Evolutionary conservation across 1,139 yeast genomes (phyloP).

Genomic region (Debaryomyces udenii): DNA sequence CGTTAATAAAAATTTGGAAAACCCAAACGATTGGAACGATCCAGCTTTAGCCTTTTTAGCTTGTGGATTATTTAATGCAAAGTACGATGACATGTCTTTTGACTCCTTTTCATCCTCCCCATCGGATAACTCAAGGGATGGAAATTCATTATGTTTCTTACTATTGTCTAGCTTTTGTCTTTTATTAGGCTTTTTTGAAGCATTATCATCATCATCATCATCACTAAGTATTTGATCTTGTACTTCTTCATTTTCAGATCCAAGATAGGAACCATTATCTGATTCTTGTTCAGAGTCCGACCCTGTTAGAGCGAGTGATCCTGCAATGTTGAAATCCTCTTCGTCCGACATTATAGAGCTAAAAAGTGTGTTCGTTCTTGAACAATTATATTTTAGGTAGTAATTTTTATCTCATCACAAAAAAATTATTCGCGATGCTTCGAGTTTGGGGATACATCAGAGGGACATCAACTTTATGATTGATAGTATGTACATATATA

Average conservation of each 20-base stretch:
- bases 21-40: slow-evolving; percentile 87
- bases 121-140: slow-evolving; percentile 69
- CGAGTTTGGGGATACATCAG: too few species aligned
- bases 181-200: slow-evolving; percentile 25
- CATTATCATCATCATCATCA: slow-evolving; percentile 43
- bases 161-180: slow-evolving; percentile 21
- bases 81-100: slow-evolving; percentile 46
- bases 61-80: slow-evolving; percentile 43
- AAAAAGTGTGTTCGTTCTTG: background rate
- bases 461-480: too few species aligned
- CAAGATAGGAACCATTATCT: slow-evolving; percentile 23
- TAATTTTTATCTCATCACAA: slow-evolving; percentile 14
- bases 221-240: slow-evolving; percentile 65
- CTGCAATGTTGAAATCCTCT: slow-evolving; percentile 70
- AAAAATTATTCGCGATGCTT: slow-evolving; percentile 10
- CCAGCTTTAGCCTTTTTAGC: slow-evolving; percentile 76
- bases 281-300: slow-evolving; percentile 45
- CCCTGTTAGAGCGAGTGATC: slow-evolving; percentile 55
- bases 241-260: slow-evolving; percentile 36
- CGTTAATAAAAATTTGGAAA: slow-evolving; percentile 67
- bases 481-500: too few species aligned
- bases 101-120: slow-evolving; percentile 47
- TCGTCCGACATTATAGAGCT: slow-evolving; percentile 51
- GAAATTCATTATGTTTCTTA: slow-evolving; percentile 44
- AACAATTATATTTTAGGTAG: background rate